These are phyloP conservation scores for Astrothelium subdiscretum DNA, from an alignment of 495 filamentous ascomycete species.

Conservation along the genomic window DNA sequence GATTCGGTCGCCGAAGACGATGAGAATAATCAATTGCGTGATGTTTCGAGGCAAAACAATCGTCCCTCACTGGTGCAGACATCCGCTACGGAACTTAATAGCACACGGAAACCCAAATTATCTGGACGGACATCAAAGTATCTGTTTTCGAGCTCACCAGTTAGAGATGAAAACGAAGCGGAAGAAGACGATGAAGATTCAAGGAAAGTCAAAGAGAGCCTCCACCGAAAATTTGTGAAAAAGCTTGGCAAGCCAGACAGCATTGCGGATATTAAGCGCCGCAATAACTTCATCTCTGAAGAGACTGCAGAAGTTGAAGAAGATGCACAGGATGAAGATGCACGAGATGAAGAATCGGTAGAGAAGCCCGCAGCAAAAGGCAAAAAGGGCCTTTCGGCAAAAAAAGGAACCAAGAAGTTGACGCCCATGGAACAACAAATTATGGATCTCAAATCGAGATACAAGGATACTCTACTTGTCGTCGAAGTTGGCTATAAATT, in stretches of 20 bases:
- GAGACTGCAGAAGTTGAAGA: constrained; percentile 32
- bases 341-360: constrained; percentile 31
- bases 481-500: constrained; percentile 98
- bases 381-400: constrained; percentile 50
- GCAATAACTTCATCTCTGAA: constrained; percentile 41
- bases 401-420: constrained; percentile 71
- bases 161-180: constrained; percentile 32
- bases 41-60: constrained; percentile 5
- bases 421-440: constrained; percentile 93
- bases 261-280: constrained; percentile 53
- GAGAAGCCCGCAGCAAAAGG: constrained; percentile 36
- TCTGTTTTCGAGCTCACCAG: constrained; percentile 37
- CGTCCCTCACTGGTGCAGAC: constrained; percentile 11
- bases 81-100: constrained; percentile 4
- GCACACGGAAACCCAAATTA: constrained; percentile 15
- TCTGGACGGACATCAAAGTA: constrained; percentile 37
- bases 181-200: constrained; percentile 33
- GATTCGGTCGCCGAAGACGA: not conserved
- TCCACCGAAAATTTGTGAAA: constrained; percentile 81
- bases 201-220: constrained; percentile 46
- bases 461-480: constrained; percentile 80
- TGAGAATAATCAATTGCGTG: constrained; percentile 2
- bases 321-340: constrained; percentile 21
- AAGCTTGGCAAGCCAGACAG: constrained; percentile 79
- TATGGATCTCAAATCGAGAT: constrained; percentile 82